phyloP scores from a whole-genome alignment of 495 filamentous ascomycete genomes.

The Neurospora tetrasperma region DNA sequence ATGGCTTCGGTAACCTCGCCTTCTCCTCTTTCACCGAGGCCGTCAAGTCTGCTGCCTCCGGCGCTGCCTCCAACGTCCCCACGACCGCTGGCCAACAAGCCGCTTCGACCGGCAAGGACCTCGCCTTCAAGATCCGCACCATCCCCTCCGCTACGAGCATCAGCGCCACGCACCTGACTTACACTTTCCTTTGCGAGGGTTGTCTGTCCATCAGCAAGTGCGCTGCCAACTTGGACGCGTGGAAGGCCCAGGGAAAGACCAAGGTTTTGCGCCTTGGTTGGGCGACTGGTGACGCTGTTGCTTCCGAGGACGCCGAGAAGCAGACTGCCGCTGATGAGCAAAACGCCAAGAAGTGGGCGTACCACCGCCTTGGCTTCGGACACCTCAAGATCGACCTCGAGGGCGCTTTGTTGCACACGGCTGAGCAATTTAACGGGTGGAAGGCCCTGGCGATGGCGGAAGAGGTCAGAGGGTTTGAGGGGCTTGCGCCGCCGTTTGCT shows the following conservation, averaged over 20 bases:
- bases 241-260: not conserved
- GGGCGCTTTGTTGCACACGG: not conserved
- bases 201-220: conserved; percentile 7
- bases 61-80: too few species aligned
- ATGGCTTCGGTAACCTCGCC: conserved; percentile 9
- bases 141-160: conserved; percentile 8
- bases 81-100: conserved; percentile 5
- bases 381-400: not conserved
- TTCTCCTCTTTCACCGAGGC: conserved; percentile 6
- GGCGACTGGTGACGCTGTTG: rapidly evolving
- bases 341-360: not conserved
- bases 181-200: conserved; percentile 17
- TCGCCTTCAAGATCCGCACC: conserved; percentile 6
- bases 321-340: too few species aligned
- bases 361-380: not conserved
- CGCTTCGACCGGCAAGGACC: conserved; percentile 3
- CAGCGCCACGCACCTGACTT: conserved; percentile 11
- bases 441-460: not conserved
- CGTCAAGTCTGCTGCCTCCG: not conserved
- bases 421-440: not conserved
- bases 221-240: not conserved
- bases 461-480: not conserved
- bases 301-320: not conserved
- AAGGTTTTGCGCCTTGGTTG: not conserved
- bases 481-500: not conserved